phyloP scores from a whole-genome alignment of 2,329 filamentous ascomycete species.

The Zasmidium cellare region DNA sequence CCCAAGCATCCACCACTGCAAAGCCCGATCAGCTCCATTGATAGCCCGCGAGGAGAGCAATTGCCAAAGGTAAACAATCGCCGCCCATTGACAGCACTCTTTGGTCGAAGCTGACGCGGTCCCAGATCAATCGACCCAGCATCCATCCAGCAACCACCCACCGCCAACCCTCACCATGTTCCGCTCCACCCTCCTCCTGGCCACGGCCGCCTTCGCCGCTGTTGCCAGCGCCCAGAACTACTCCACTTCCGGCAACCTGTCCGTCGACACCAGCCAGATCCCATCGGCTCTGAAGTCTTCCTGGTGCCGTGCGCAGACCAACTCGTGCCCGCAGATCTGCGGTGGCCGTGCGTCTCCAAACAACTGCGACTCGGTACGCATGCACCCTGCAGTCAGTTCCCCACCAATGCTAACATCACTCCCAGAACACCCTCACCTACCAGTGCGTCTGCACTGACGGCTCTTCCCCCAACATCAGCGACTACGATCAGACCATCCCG shows the following conservation, averaged over 20 bases:
- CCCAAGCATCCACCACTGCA: neutral
- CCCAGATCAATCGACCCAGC: conserved; percentile 11
- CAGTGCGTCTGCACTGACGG: conserved; percentile 60
- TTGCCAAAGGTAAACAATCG: conserved; percentile 2
- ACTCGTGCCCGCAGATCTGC: conserved; percentile 63
- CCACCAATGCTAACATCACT: conserved; percentile 7
- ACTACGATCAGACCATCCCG: conserved; percentile 60
- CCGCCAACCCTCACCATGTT: conserved; percentile 44
- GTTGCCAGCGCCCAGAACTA: conserved; percentile 49
- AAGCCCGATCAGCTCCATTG: conserved; percentile 7
- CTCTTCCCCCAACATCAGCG: conserved; percentile 54
- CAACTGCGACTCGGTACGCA: conserved; percentile 58
- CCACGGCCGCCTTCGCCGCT: conserved; percentile 48
- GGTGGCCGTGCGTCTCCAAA: conserved; percentile 51
- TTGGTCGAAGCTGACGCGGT: conserved; percentile 7
- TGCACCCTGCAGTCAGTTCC: neutral
- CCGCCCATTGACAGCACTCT: neutral
- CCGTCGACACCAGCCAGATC: conserved; percentile 46
- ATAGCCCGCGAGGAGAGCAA: neutral
- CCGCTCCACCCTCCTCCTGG: conserved; percentile 48
- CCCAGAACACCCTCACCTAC: conserved; percentile 51
- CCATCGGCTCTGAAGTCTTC: conserved; percentile 36
- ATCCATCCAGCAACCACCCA: conserved; percentile 25
- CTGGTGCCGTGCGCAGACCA: conserved; percentile 61
- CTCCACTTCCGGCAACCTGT: conserved; percentile 37